Evolutionary conservation across 2,329 filamentous ascomycete genomes (phyloP), one percentile per base, ranked within the genome.

Genomic region (Coniochaeta sp.): DNA sequence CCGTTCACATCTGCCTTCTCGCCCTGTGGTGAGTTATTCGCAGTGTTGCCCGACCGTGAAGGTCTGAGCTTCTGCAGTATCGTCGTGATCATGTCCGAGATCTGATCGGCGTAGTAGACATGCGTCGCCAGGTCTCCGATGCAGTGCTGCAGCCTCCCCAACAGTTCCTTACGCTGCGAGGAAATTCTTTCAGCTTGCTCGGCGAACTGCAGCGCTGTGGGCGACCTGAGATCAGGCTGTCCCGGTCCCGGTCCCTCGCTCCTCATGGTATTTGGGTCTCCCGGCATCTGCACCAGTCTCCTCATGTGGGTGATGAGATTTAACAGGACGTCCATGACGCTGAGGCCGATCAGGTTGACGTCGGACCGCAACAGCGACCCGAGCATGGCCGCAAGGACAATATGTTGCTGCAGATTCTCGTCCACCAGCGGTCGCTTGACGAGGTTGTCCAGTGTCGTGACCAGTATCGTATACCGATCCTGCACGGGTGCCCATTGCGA

Each of bases 51-150:
- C 1, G 76, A 73, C 40, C 74, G 76, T 1, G 76, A 72, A 3
- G 92, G 90, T 72, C 90, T 95, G 33, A 98, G 80, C 22, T 91
- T 88, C 33, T 84, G 77, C 17, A 98, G 77, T 52, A 98, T 88
- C 0, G 91, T 86, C 22, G 87, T 83, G 58, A 97, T 86, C 91
- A 98, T 97, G 73, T 99, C 95, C 1, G 90, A 87, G 60, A 98
- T 91, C 73, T 99, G 95, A 67, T 98, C 93, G 1, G 90, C 90
- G 71, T 99, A 99, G 77, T 99, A 99, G 34, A 97, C 88, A 70
- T 99, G 95, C 0, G 91, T 96, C 2, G 93, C 92, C 31, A 99
- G 79, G 70, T 93, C 86, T n/a, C 91, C 91, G 63, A 97, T 92
- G 74, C 91, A 96, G 66, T 84, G 81, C 71, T 95, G 88, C 17